Base-by-base conservation (phyloP, 441 rosid species). In the Pelargonium citronellum region DNA sequence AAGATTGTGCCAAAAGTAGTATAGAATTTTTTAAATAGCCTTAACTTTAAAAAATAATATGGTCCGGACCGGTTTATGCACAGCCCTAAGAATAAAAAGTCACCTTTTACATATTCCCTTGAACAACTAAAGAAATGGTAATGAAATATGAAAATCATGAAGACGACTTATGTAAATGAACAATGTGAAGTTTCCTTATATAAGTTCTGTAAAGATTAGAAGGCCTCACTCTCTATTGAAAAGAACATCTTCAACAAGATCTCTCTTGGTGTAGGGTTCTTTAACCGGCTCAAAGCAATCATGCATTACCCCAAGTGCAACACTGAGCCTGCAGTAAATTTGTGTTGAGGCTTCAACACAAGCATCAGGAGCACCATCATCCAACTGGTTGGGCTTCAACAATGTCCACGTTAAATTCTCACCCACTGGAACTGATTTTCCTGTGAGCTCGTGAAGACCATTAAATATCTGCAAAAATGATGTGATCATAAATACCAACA, bases 241-340 rank as follows among this genome's bases (percentile, higher is more conserved):
- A 71, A 93, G 83, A 74, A 93, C 85, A 82, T 88, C 89, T 77
- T 80, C 83, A 68, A 83, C 78, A 69, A 89, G 77, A 83, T 93
- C 97, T 72, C 93, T 79, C 66, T 74, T 68, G 7, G 83, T 81
- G 63, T 11, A 68, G 81, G 86, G 77, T 61, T 87, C 95, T 77
- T 81, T 74, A 20, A 91, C 79, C 15, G 84, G 84, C 80, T 93
- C 89, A 19, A 93, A 93, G 76, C 95, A 88, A 77, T 93, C 96
- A 27, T 88, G 98, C 91, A 93, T 85, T 68, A 91, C 87, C 13
- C 75, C 84, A 73, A 88, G 83, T 11, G 97, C 95, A 69, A 91
- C 75, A 75, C 68, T 82, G 39, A 91, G 89, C 82, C 77, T 91
- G 82, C 86, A 80, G 70, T 85, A 77, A 74, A 64, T 83, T 78